phyloP scores from a whole-genome alignment of 164 flowering plant genomes.

The Chimonanthus salicifolius region DNA sequence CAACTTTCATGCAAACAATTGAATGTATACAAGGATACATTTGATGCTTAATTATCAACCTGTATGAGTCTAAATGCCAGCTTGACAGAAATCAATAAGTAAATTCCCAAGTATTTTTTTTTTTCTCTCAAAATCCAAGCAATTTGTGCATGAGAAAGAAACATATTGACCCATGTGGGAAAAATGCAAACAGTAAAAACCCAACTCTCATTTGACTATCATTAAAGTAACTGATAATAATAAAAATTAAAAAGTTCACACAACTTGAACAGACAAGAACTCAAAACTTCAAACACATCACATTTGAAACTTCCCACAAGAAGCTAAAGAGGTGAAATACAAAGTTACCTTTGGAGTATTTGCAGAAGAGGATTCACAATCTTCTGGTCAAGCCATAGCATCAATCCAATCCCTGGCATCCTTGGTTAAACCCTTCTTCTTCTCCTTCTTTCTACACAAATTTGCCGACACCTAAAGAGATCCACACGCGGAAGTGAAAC shows the following conservation, averaged over 20 bases:
- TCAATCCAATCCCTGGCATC: conserved; percentile 24
- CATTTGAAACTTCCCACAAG: neutral
- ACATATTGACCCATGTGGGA: neutral
- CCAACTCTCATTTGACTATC: neutral
- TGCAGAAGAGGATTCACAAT: conserved; percentile 68
- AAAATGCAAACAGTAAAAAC: neutral
- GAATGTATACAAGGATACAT: neutral
- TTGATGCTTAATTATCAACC: neutral
- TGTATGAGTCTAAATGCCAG: neutral
- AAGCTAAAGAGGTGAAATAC: neutral
- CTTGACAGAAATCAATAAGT: neutral
- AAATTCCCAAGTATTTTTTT: neutral
- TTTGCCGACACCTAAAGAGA: no score
- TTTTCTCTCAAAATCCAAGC: neutral
- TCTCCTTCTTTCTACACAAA: neutral
- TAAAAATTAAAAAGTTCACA: neutral
- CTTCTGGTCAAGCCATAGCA: conserved; percentile 55
- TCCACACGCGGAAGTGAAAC: neutral
- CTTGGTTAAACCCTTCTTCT: neutral
- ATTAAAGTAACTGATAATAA: neutral
- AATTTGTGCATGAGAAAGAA: neutral
- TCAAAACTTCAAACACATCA: neutral
- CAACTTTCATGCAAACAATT: neutral
- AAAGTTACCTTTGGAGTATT: conserved; percentile 56
- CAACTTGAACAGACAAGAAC: neutral